phyloP scores from a whole-genome alignment of 805 yeast genomes.

The Hyphopichia homilentoma region DNA sequence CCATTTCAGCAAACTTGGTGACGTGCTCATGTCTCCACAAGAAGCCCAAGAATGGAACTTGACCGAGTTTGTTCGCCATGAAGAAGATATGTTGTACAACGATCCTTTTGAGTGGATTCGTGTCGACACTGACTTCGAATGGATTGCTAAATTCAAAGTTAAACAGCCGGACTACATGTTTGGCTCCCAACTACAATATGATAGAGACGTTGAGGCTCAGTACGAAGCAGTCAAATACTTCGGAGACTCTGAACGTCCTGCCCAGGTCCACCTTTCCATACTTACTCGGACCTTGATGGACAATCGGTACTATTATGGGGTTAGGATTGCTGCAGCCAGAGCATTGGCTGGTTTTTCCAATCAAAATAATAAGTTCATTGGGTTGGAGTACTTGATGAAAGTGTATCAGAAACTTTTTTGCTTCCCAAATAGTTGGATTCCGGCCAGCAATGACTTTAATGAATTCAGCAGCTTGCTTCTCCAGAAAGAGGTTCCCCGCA shows the following conservation, averaged over 20 bases:
- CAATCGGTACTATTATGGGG: constrained; percentile 79
- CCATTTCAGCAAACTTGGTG: constrained; percentile 64
- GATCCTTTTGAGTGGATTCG: constrained; percentile 98
- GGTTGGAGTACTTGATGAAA: constrained; percentile 65
- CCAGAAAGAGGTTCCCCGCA: constrained; percentile 62
- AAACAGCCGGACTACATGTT: constrained; percentile 95
- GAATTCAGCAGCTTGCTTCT: constrained; percentile 67
- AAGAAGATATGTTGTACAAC: constrained; percentile 61
- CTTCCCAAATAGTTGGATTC: constrained; percentile 57
- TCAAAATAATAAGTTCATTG: constrained; percentile 60
- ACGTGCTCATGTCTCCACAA: constrained; percentile 56
- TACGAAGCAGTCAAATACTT: constrained; percentile 75
- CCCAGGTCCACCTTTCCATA: constrained; percentile 66
- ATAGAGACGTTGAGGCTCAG: constrained; percentile 95
- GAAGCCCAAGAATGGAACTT: constrained; percentile 73
- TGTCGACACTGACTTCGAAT: constrained; percentile 96
- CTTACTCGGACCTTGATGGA: constrained; percentile 81
- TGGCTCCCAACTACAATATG: constrained; percentile 89
- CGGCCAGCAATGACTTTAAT: constrained; percentile 76
- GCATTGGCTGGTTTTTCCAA: constrained; percentile 71
- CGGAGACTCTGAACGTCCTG: constrained; percentile 56
- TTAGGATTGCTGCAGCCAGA: constrained; percentile 80
- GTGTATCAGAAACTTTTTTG: constrained; percentile 72
- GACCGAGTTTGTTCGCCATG: constrained; percentile 65
- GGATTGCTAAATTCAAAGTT: constrained; percentile 81